Percentiles rank a stretch among this genome's conserved stretches.
Conservation (phyloP, 139 green algal species). For the Chlamydomonas eustigma region DNA sequence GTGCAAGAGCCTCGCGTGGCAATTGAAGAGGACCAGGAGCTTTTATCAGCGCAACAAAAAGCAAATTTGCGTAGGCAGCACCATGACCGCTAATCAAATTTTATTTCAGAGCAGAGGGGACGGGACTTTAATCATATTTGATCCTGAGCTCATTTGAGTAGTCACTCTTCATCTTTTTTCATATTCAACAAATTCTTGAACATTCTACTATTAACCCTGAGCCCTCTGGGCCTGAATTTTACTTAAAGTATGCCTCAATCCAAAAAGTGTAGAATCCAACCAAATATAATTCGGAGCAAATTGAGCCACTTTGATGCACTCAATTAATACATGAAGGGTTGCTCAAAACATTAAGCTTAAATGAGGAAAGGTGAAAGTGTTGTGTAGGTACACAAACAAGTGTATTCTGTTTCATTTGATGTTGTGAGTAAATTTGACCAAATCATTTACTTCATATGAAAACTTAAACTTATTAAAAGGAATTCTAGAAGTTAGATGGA, state of each 20-base stretch:
- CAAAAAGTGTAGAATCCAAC: no score
- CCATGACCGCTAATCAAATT: neutral
- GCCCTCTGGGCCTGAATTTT: no score
- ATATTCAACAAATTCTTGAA: neutral
- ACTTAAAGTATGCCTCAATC: no score
- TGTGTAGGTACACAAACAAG: neutral
- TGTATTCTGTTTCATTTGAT: neutral
- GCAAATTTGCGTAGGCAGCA: neutral
- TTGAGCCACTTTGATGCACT: neutral
- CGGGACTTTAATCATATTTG: neutral
- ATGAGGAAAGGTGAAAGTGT: neutral
- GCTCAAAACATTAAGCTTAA: neutral
- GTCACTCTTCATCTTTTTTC: neutral
- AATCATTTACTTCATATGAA: neutral
- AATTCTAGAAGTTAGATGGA: constrained; percentile 7
- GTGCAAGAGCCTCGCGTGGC: neutral
- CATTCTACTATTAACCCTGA: no score
- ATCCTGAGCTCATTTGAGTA: neutral
- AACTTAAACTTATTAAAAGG: no score
- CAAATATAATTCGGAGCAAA: no score
- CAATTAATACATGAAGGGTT: neutral
- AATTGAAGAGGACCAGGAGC: neutral
- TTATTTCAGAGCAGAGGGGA: neutral
- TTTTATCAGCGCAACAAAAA: neutral
- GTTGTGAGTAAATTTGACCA: neutral